phyloP scores from a whole-genome alignment of 345 rosid genomes.

The Clausena lansium region DNA sequence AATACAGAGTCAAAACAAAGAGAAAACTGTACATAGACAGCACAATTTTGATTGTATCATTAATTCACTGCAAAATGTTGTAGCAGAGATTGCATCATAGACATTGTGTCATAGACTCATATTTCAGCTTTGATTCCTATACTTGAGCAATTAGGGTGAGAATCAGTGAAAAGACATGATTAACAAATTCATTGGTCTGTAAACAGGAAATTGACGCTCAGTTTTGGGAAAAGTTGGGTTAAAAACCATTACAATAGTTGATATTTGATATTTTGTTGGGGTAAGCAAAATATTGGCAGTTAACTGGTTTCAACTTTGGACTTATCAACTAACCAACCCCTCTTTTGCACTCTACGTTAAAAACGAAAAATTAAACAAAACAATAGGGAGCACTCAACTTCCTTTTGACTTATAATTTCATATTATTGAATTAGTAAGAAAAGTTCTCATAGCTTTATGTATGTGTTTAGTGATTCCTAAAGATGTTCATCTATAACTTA shows the following conservation, averaged over 20 bases:
- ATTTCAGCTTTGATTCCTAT: not conserved
- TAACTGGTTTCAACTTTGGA: not conserved
- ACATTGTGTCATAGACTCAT: not conserved
- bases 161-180: not conserved
- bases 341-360: not conserved
- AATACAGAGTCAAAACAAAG: not conserved
- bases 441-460: too few species aligned
- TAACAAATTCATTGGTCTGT: not conserved
- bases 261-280: not conserved
- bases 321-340: not conserved
- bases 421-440: not conserved
- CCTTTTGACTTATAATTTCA: not conserved
- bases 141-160: not conserved
- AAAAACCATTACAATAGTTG: not conserved
- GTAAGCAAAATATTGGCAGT: not conserved
- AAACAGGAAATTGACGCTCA: not conserved
- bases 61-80: not conserved
- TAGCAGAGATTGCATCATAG: not conserved
- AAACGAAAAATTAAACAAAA: not conserved
- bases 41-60: not conserved
- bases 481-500: conserved; percentile 14
- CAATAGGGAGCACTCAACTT: not conserved
- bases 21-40: not conserved
- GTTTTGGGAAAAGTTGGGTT: not conserved
- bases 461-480: not conserved